A percentile compares a stretch with the other conserved stretches of the same genome.
phyloP scores from a whole-genome alignment of 257 asterid genomes.

The Phtheirospermum japonicum region DNA sequence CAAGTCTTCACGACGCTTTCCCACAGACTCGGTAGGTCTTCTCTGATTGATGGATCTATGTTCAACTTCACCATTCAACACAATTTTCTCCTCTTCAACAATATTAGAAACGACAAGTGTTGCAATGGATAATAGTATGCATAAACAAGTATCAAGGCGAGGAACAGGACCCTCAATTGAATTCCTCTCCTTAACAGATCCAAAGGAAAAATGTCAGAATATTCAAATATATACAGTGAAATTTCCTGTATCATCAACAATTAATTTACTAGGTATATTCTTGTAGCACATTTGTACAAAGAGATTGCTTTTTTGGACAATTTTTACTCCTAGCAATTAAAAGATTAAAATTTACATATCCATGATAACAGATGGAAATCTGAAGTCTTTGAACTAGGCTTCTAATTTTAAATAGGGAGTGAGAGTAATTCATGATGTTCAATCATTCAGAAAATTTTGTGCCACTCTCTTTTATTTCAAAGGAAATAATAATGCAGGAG shows the following conservation, averaged over 20 bases:
- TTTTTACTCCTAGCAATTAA: background rate
- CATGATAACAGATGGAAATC: slow-evolving; percentile 18
- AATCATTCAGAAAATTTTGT: slow-evolving; percentile 2
- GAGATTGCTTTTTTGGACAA: background rate
- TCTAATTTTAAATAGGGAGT: background rate
- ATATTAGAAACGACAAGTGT: slow-evolving; percentile 76
- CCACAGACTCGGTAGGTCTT: slow-evolving; percentile 44
- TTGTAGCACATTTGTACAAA: too few species aligned
- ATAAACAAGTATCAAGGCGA: slow-evolving; percentile 91
- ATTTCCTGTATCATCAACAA: background rate
- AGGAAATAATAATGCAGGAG: slow-evolving; percentile 11
- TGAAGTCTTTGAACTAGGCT: background rate
- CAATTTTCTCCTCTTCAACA: slow-evolving; percentile 74
- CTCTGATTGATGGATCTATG: slow-evolving; percentile 38
- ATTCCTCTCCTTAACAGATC: slow-evolving; percentile 73
- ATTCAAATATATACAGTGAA: slow-evolving; percentile 21
- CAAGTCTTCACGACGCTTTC: slow-evolving; percentile 69
- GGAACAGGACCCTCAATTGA: slow-evolving; percentile 95
- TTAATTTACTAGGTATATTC: too few species aligned
- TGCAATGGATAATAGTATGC: slow-evolving; percentile 75
- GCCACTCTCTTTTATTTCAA: slow-evolving; percentile 19
- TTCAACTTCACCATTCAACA: slow-evolving; percentile 43
- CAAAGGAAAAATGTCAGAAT: slow-evolving; percentile 27
- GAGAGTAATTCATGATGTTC: background rate
- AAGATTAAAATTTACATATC: background rate